These are phyloP conservation scores for Rauvolfia tetraphylla DNA, from an alignment of 257 asterid genomes.

Conservation along the genomic window DNA sequence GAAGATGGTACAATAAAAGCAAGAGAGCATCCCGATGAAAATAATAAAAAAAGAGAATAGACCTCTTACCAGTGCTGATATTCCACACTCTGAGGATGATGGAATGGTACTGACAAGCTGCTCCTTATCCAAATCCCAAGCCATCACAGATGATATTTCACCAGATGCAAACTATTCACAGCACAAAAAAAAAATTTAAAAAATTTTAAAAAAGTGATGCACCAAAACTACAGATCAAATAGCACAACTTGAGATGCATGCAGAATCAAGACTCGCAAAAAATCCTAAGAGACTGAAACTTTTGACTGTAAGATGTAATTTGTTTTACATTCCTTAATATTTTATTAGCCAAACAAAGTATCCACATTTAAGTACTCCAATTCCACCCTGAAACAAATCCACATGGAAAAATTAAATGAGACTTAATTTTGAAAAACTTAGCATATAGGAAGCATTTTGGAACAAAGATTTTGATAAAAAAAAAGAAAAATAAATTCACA, in stretches of 20 bases:
- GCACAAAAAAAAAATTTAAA: conserved; percentile 17
- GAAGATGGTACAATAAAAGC: not conserved
- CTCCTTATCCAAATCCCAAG: conserved; percentile 99
- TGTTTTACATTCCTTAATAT: not conserved
- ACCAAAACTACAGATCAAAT: not conserved
- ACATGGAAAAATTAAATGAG: not conserved
- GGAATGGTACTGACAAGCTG: conserved; percentile 78
- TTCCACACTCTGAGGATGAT: conserved; percentile 69
- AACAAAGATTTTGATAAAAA: not conserved
- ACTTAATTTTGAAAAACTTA: not conserved
- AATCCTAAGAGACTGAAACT: not conserved
- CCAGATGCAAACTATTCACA: conserved; percentile 71
- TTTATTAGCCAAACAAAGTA: not conserved
- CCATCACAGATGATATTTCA: conserved; percentile 82
- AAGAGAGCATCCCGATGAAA: not conserved
- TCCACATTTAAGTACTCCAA: not conserved
- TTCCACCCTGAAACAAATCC: not conserved
- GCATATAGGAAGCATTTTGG: not conserved
- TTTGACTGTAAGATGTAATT: not conserved
- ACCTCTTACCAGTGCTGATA: conserved; percentile 82
- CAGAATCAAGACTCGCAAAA: not conserved
- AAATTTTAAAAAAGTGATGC: too few relatives aligned
- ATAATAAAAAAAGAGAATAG: not conserved
- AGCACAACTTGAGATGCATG: not conserved
- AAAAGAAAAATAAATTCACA: not conserved